Conservation (phyloP, 306 rosid species). For the Urtica urens region DNA sequence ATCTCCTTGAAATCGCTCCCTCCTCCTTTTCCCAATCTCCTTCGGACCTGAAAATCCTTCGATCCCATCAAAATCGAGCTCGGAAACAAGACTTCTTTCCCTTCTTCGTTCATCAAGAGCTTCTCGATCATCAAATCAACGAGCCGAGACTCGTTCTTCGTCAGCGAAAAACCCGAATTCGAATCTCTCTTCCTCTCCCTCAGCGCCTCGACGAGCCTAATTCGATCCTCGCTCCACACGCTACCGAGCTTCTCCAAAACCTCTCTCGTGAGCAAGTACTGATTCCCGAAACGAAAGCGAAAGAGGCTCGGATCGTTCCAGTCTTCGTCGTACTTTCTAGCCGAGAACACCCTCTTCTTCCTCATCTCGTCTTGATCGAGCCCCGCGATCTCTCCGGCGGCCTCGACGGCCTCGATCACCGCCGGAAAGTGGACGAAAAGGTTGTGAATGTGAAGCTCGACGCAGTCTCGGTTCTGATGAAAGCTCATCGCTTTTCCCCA, state of each 20-base stretch:
- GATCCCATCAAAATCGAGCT: conserved; percentile 37
- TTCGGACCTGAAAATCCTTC: conserved; percentile 51
- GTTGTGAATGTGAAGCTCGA: conserved; percentile 77
- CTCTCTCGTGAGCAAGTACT: conserved; percentile 62
- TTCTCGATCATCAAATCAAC: conserved; percentile 44
- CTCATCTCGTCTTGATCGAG: conserved; percentile 53
- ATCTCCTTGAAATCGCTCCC: conserved; percentile 66
- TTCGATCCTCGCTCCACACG: conserved; percentile 69
- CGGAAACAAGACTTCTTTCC: conserved; percentile 31
- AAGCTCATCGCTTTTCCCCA: conserved; percentile 58
- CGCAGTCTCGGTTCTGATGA: conserved; percentile 50
- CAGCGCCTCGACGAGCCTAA: conserved; percentile 59
- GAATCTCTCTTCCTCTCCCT: conserved; percentile 35
- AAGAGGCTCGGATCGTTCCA: conserved; percentile 81
- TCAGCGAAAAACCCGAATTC: conserved; percentile 3
- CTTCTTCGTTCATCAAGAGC: conserved; percentile 26
- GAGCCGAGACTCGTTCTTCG: conserved; percentile 44
- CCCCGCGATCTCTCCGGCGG: conserved; percentile 60
- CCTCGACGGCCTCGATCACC: conserved; percentile 73
- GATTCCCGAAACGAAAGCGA: conserved; percentile 85
- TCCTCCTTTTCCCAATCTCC: conserved; percentile 53
- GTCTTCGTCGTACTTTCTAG: conserved; percentile 52
- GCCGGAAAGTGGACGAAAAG: conserved; percentile 61
- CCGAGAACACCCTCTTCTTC: conserved; percentile 48
- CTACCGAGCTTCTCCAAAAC: conserved; percentile 42